Base-by-base conservation (phyloP, 2,329 filamentous ascomycete species). In the Parastagonospora avenae region DNA sequence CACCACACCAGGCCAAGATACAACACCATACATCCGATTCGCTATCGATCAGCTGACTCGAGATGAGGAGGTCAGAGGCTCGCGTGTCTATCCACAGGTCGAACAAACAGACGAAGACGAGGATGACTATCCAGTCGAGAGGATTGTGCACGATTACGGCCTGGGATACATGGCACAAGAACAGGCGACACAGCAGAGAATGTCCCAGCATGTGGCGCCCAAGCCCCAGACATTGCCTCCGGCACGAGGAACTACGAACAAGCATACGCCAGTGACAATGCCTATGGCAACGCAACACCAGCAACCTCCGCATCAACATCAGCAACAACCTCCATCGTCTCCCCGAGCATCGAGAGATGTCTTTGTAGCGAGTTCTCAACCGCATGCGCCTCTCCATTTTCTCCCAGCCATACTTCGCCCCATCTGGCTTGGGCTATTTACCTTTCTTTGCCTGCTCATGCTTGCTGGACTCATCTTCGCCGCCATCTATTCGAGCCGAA, bases 21-120 rank as follows among this genome's bases (percentile, higher is more conserved):
- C 96, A 66, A 89, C 86, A 8, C 92, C 91, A 0, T 96, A 92
- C 72, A 90, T 97, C 57, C 89, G 89, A 57, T 95, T 94, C 71
- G 92, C 93, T 35, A 85, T 97, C 56, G 90, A 96, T 57, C 91
- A 93, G 56, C 78, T 97, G 61, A 95, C 91, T 5, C 81, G 88
- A 41, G 85, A 89, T 64, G 87, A 87, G 50, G 85, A 90, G 53
- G 80, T 85, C 5, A 75, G 79, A 50, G 80, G 82, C 8, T 77
- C 81, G 48, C 77, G 79, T 47, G 76, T 82, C 59, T 80, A 83
- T 45, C 80, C 46, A 12, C 51, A 64, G 15, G 57, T 60, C 9
- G 52, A 56, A 11, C 42, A 40, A 32, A 14, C 50, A 14, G 39
- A 42, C 6, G 52, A 57, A 14, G 59, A 59, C 2, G 59, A 67